A percentile compares a stretch with the other conserved stretches of the same genome.
Conservation (phyloP, 106 monocot species). For the Dactylorhiza incarnata region DNA sequence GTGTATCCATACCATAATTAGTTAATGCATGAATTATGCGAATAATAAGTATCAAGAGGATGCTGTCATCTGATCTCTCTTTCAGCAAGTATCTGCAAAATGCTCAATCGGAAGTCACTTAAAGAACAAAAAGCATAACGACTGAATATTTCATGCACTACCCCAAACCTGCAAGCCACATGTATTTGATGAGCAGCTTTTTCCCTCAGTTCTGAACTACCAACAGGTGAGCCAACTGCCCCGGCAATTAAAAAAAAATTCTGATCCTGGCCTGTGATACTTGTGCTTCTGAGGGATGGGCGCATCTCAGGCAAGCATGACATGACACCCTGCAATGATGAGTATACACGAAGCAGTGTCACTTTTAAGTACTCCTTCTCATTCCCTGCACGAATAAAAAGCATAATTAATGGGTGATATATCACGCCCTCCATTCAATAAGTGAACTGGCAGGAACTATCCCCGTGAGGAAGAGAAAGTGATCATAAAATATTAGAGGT, state of each 20-base stretch:
- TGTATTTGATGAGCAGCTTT: conserved; percentile 79
- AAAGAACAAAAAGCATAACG: neutral
- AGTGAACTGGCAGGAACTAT: neutral
- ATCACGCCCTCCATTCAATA: neutral
- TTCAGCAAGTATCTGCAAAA: conserved; percentile 64
- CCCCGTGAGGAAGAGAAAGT: neutral
- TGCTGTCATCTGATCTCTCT: conserved; percentile 93
- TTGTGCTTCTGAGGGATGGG: conserved; percentile 43
- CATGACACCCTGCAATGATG: conserved; percentile 84
- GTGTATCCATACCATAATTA: conserved; percentile 64
- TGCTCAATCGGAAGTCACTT: conserved; percentile 4
- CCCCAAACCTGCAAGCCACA: conserved; percentile 66
- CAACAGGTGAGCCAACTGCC: conserved; percentile 64
- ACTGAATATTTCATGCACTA: neutral
- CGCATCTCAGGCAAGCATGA: conserved; percentile 93
- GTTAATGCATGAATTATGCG: conserved; percentile 79
- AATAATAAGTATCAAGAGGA: conserved; percentile 83
- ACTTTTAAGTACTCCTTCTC: conserved; percentile 94
- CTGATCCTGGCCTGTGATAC: conserved; percentile 22
- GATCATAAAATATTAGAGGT: neutral
- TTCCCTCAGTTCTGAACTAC: conserved; percentile 83
- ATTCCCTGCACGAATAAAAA: conserved; percentile 35
- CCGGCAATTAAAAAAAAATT: conserved; percentile 64
- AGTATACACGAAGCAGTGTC: conserved; percentile 81
- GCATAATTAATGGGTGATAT: neutral